Conservation (phyloP, 176 grass and related monocot species). For the Phragmites australis region DNA sequence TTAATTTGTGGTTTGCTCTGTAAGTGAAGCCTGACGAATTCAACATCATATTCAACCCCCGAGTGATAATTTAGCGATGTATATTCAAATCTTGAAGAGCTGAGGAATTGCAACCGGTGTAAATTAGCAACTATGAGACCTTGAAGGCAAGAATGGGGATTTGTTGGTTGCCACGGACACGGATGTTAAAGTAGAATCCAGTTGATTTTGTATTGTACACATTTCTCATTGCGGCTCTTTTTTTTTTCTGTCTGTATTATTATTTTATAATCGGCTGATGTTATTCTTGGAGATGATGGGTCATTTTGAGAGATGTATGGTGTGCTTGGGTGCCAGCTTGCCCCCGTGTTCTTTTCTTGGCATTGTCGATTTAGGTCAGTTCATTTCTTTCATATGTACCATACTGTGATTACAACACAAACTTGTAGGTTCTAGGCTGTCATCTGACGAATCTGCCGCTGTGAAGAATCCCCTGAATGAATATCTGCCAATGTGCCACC, state of each 20-base stretch:
- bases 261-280: constrained; percentile 28
- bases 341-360: constrained; percentile 1
- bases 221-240: constrained; percentile 25
- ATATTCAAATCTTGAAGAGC: constrained; percentile 38
- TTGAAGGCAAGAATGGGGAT: constrained; percentile 24
- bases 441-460: no score
- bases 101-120: constrained; percentile 30
- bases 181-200: constrained; percentile 36
- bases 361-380: constrained; percentile 29
- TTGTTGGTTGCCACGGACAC: background rate
- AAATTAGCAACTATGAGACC: constrained; percentile 40
- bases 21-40: constrained; percentile 37
- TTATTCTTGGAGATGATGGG: constrained; percentile 21
- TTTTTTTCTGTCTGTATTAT: constrained; percentile 33
- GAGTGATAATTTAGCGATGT: constrained; percentile 46
- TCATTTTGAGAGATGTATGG: constrained; percentile 29
- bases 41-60: constrained; percentile 27
- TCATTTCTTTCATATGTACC: constrained; percentile 31
- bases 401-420: constrained; percentile 39
- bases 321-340: constrained; percentile 4
- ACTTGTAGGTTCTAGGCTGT: constrained; percentile 36
- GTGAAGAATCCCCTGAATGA: no score
- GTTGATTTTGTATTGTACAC: constrained; percentile 35
- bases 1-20: constrained; percentile 45
- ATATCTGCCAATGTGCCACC: background rate